Evolutionary conservation across 2,329 filamentous ascomycete genomes (phyloP).

Genomic region (Hypomyces perniciosus): DNA sequence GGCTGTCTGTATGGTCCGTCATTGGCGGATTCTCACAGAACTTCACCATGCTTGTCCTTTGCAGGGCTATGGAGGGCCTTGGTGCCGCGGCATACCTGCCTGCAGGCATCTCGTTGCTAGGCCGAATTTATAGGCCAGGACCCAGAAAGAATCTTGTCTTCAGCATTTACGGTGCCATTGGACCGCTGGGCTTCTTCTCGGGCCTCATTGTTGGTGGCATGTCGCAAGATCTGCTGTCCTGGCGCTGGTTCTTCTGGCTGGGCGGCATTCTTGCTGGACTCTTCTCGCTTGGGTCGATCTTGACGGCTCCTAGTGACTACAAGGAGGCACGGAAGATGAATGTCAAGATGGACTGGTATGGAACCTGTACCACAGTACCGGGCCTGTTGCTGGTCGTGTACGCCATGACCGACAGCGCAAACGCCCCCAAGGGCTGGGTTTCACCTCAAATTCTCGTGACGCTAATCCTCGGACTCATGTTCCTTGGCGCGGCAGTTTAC

Average conservation of each 20-base stretch:
- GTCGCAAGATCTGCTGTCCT: constrained; percentile 50
- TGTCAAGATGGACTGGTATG: constrained; percentile 56
- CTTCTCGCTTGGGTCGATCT: constrained; percentile 40
- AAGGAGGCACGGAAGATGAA: constrained; percentile 23
- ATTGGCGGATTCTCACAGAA: constrained; percentile 59
- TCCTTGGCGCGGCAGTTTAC: constrained; percentile 51
- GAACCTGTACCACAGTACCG: constrained; percentile 45
- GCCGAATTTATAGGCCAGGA: constrained; percentile 59
- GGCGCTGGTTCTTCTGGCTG: constrained; percentile 66
- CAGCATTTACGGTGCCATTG: constrained; percentile 50
- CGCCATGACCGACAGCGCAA: constrained; percentile 59
- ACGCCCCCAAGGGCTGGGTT: constrained; percentile 55
- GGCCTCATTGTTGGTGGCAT: constrained; percentile 63
- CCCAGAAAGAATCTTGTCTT: constrained; percentile 63
- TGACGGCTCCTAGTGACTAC: constrained; percentile 32
- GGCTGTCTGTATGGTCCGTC: constrained; percentile 60
- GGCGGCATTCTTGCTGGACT: constrained; percentile 42
- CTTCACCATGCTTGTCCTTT: constrained; percentile 60
- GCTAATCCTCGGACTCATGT: constrained; percentile 49
- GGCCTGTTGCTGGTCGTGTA: constrained; percentile 63
- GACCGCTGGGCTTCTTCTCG: constrained; percentile 49
- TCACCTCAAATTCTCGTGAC: constrained; percentile 59
- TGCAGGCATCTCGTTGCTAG: constrained; percentile 60
- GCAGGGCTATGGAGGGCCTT: constrained; percentile 62
- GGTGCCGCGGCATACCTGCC: constrained; percentile 64